Evolutionary conservation across 345 rosid species (phyloP), one percentile per base, ranked within the genome.

Genomic region (Passiflora organensis): DNA sequence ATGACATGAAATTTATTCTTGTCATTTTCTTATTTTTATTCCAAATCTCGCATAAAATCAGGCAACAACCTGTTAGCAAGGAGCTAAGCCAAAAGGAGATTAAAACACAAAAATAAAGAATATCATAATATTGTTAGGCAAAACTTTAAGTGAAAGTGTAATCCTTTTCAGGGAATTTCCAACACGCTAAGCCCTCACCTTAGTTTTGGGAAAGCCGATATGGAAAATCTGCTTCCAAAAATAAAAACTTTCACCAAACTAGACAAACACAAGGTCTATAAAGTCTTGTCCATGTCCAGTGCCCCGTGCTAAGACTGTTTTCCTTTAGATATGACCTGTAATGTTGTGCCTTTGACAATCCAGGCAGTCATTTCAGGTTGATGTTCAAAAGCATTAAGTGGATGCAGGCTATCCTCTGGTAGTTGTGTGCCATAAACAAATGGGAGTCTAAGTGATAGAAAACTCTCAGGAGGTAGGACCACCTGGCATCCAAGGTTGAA

Each of bases 401-500:
- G 78, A 78, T 64, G 71, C 20, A 74, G 57, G 32, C 58, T 66
- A 56, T 77, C 70, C 68, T 81, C 83, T 51, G 73, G 82, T 54
- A 80, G 73, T 59, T 70, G 83, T 39, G 76, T 75, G 56, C 96
- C 96, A 69, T 83, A 88, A 6, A 88, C 72, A 76, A 80, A 88
- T 54, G 96, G 96, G 52, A 88, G 76, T 72, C 81, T 76, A 36
- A 88, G 83, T 4, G 78, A 52, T 12, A 88, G 75, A 66, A 88
- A 88, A 76, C 96, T 85, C 68, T 85, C 94, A 4, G 86, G 86
- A 14, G 96, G 96, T 70, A 88, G 74, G 69, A 83, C 65, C 51
- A 82, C 88, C 24, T 48, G 80, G 63, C 88, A 78, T 48, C 94
- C 90, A 51, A 83, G 77, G 70, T 74, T 69, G 59, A 81, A 88